Percentiles rank a stretch among this genome's conserved stretches.
phyloP scores from a whole-genome alignment of 176 grass and related monocot genomes.

The Cenchrus purpureus region DNA sequence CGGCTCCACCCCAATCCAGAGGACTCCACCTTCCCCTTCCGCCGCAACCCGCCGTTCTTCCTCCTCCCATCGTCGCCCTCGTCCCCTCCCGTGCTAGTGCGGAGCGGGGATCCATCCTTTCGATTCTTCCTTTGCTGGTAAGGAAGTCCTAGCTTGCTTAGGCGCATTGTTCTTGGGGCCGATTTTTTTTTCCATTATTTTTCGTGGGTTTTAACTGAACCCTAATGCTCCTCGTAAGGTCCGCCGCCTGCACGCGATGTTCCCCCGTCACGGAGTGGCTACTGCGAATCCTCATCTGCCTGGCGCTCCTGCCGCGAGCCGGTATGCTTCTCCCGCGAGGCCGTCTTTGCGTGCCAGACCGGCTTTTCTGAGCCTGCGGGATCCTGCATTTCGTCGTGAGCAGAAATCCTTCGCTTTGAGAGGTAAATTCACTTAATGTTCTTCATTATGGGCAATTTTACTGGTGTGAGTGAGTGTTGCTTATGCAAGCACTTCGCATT shows the following conservation, averaged over 20 bases:
- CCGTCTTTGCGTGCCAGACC: background rate
- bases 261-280: constrained; percentile 14
- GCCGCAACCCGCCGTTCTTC: background rate
- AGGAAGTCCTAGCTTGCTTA: background rate
- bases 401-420: constrained; percentile 30
- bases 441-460: background rate
- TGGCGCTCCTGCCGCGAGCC: constrained; percentile 12
- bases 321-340: constrained; percentile 15
- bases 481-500: background rate
- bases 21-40: background rate
- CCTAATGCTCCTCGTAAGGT: constrained; percentile 19
- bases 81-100: too few species aligned
- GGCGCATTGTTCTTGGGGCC: background rate
- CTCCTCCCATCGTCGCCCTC: background rate
- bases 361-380: constrained; percentile 37
- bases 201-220: background rate
- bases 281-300: constrained; percentile 35
- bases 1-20: background rate
- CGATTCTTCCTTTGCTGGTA: background rate
- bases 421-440: constrained; percentile 34
- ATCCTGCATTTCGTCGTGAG: constrained; percentile 25
- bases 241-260: background rate
- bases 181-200: background rate
- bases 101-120: background rate
- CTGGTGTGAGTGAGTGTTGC: background rate